Evolutionary conservation across 805 yeast genomes (phyloP).

Genomic region (Maudiozyma serrabonitensis): DNA sequence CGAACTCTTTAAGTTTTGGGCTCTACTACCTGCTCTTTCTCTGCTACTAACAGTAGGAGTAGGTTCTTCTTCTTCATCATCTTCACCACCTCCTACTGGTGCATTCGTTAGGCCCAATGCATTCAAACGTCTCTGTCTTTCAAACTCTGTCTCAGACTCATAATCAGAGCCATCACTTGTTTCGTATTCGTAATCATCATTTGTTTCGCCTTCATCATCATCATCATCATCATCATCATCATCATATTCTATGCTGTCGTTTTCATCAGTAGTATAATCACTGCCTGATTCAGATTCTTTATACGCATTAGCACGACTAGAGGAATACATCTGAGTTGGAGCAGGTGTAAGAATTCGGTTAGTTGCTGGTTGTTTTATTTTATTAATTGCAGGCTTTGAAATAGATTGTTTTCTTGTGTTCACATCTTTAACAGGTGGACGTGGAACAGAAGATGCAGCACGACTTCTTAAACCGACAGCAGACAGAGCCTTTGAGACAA

Average conservation of each 20-base stretch:
- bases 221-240: conserved; percentile 20
- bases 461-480: conserved; percentile 42
- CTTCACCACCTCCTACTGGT: conserved; percentile 34
- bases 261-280: conserved; percentile 9
- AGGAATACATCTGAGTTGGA: conserved; percentile 3
- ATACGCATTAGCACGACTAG: neutral
- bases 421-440: neutral
- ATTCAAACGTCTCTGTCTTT: conserved; percentile 50
- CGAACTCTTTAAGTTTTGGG: conserved; percentile 10
- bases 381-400: neutral
- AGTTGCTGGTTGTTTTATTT: neutral
- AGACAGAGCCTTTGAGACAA: conserved; percentile 40
- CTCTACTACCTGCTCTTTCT: conserved; percentile 5
- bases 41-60: neutral
- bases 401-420: neutral
- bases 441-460: neutral
- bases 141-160: conserved; percentile 54
- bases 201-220: conserved; percentile 13
- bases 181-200: conserved; percentile 8
- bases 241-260: conserved; percentile 18
- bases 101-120: conserved; percentile 40
- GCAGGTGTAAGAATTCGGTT: conserved; percentile 8
- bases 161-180: conserved; percentile 15
- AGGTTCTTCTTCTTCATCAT: conserved; percentile 37
- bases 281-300: neutral